A percentile compares a stretch with the other conserved stretches of the same genome.
Evolutionary conservation across 179 eudicot genomes (phyloP).

Genomic region (Patellifolia procumbens): DNA sequence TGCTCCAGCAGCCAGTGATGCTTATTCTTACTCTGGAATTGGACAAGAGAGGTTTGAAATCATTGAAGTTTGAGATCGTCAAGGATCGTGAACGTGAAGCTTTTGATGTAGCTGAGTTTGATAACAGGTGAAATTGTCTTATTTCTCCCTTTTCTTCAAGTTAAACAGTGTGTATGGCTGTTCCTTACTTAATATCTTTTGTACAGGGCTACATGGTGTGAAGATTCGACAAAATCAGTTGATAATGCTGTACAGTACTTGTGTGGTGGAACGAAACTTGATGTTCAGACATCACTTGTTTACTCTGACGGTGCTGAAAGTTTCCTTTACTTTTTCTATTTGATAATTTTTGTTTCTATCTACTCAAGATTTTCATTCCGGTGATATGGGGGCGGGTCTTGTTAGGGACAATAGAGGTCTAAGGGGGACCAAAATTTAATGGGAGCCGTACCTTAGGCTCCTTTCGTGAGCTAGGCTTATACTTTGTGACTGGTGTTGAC

Average conservation of each 20-base stretch:
- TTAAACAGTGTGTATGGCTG: neutral
- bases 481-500: neutral
- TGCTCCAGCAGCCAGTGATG: slow-evolving; percentile 76
- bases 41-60: slow-evolving; percentile 41
- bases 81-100: slow-evolving; percentile 39
- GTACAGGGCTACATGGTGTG: slow-evolving; percentile 62
- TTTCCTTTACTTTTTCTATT: slow-evolving; percentile 18
- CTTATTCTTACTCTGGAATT: slow-evolving; percentile 54
- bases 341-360: too few species aligned
- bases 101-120: slow-evolving; percentile 43
- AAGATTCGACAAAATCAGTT: slow-evolving; percentile 53
- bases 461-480: too few species aligned
- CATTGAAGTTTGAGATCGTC: slow-evolving; percentile 35
- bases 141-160: slow-evolving; percentile 14
- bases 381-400: neutral
- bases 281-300: slow-evolving; percentile 23
- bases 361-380: too few species aligned
- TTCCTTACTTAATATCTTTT: slow-evolving; percentile 15
- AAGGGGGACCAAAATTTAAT: neutral
- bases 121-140: slow-evolving; percentile 46
- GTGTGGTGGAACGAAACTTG: slow-evolving; percentile 26
- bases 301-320: slow-evolving; percentile 33
- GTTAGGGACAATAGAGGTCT: neutral
- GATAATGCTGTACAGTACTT: slow-evolving; percentile 37
- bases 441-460: neutral